Percentiles rank a stretch among this genome's conserved stretches.
Evolutionary conservation across 805 yeast genomes (phyloP).

Genomic region (Pichia paraexigua): DNA sequence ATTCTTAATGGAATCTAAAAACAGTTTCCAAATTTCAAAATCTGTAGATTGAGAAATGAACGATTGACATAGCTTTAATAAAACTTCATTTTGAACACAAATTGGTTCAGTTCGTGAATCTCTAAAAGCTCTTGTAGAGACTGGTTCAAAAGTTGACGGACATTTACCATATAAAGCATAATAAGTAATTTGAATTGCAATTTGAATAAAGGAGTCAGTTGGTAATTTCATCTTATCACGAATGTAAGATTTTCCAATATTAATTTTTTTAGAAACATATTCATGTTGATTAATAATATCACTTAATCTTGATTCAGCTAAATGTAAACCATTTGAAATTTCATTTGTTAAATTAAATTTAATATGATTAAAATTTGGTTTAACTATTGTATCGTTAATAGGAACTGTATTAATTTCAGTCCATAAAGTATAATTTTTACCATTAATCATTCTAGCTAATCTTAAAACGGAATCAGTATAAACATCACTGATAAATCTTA

Average conservation of each 20-base stretch:
- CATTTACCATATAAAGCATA: slow-evolving; percentile 48
- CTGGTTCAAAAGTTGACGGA: slow-evolving; percentile 35
- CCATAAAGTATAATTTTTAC: slow-evolving; percentile 47
- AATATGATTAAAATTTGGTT: slow-evolving; percentile 29
- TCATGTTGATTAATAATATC: slow-evolving; percentile 53
- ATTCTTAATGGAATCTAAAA: slow-evolving; percentile 41
- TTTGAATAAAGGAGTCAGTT: slow-evolving; percentile 44
- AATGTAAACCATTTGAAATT: slow-evolving; percentile 39
- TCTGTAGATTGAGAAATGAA: slow-evolving; percentile 51
- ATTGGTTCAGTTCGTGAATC: slow-evolving; percentile 66
- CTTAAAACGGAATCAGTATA: slow-evolving; percentile 51
- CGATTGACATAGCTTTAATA: slow-evolving; percentile 47
- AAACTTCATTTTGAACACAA: slow-evolving; percentile 50
- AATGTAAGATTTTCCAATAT: slow-evolving; percentile 29
- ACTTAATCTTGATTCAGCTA: slow-evolving; percentile 51
- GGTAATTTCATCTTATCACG: slow-evolving; percentile 35
- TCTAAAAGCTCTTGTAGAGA: slow-evolving; percentile 59
- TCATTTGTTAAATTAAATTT: slow-evolving; percentile 38
- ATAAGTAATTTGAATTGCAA: slow-evolving; percentile 45
- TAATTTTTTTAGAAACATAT: slow-evolving; percentile 33
- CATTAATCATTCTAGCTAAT: slow-evolving; percentile 51
- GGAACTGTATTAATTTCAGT: slow-evolving; percentile 34
- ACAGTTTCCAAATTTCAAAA: slow-evolving; percentile 39
- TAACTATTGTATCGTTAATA: slow-evolving; percentile 26
- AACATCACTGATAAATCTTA: slow-evolving; percentile 48